Percentiles rank a stretch among this genome's conserved stretches.
Evolutionary conservation across 2,329 filamentous ascomycete species (phyloP).

Genomic region (Huntiella moniliformis): DNA sequence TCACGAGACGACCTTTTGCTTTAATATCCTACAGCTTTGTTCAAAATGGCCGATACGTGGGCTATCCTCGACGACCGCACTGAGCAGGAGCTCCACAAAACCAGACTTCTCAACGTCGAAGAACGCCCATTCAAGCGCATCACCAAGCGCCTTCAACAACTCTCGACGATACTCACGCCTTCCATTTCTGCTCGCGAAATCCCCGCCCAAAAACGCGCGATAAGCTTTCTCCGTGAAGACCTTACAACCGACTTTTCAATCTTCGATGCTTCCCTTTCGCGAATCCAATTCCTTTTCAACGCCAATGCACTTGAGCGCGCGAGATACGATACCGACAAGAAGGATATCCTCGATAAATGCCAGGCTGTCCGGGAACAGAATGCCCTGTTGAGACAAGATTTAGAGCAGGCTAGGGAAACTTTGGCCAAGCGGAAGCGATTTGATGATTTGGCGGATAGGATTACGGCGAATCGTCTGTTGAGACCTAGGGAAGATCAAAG

Average conservation of each 20-base stretch:
- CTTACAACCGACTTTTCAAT: constrained; percentile 73
- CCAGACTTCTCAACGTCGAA: constrained; percentile 73
- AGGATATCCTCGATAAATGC: constrained; percentile 60
- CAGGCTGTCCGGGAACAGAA: constrained; percentile 62
- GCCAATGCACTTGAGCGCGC: constrained; percentile 71
- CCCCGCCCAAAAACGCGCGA: constrained; percentile 23
- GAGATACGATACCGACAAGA: constrained; percentile 65
- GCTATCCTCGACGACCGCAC: constrained; percentile 54
- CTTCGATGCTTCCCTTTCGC: constrained; percentile 69
- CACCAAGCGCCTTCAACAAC: constrained; percentile 50
- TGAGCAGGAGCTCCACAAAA: constrained; percentile 72
- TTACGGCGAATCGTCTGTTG: constrained; percentile 62
- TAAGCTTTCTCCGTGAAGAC: constrained; percentile 61
- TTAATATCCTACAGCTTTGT: neutral
- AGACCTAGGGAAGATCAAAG: constrained; percentile 71
- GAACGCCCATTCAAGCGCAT: constrained; percentile 83
- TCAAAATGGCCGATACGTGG: constrained; percentile 30
- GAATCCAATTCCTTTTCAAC: constrained; percentile 69
- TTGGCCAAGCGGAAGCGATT: constrained; percentile 67
- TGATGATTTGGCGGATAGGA: constrained; percentile 73
- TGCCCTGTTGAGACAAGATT: constrained; percentile 47
- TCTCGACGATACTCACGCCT: constrained; percentile 32
- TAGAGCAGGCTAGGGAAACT: constrained; percentile 58
- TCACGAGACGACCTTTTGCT: neutral
- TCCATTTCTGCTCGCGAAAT: constrained; percentile 40